Base-by-base conservation (phyloP, 164 flowering plant genomes). In the Hamamelis virginiana region DNA sequence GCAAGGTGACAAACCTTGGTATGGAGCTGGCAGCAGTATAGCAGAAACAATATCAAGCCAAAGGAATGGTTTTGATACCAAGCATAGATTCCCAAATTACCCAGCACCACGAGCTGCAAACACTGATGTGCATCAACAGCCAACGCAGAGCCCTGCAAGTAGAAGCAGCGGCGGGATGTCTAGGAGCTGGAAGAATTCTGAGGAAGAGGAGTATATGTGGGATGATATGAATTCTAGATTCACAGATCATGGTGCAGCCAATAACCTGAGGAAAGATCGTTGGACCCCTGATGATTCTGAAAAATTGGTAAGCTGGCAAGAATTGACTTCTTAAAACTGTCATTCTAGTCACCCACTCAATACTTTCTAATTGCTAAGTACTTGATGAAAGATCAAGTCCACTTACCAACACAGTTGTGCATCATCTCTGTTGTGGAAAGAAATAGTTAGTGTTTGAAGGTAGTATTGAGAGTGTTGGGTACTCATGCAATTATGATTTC, bases 201-300 rank as follows among this genome's bases (percentile, higher is more conserved):
- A 92, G 74, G 98, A 94, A 76, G 98, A 94, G 69, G 97, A 94
- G 83, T 94, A 77, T 78, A 76, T 77, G 76, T 92, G 98, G 98
- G 92, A 88, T 71, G 89, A 88, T 64, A 78, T 84, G 82, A 85
- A 80, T 68, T 77, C 93, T 41, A 82, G 86, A 65, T 64, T 78
- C n/a, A 65, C 78, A 27, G 89, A 77, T 70, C 71, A 75, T 51
- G 84, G 72, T 55, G 81, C 73, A 18, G 56, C 75, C 57, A 81
- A 68, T 66, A 79, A 56, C 69, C 72, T 79, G 13, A 77, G 72
- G 48, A 88, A 80, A 77, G 87, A 85, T 69, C 72, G 25, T 28
- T 79, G 86, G 87, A 71, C 70, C 62, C 65, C 79, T 27, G 87
- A 82, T 75, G 83, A 72, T 77, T 70, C 83, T 1, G 89, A 83